Base-by-base conservation (phyloP, 2,329 filamentous ascomycete species). In the Cadophora gregata region DNA sequence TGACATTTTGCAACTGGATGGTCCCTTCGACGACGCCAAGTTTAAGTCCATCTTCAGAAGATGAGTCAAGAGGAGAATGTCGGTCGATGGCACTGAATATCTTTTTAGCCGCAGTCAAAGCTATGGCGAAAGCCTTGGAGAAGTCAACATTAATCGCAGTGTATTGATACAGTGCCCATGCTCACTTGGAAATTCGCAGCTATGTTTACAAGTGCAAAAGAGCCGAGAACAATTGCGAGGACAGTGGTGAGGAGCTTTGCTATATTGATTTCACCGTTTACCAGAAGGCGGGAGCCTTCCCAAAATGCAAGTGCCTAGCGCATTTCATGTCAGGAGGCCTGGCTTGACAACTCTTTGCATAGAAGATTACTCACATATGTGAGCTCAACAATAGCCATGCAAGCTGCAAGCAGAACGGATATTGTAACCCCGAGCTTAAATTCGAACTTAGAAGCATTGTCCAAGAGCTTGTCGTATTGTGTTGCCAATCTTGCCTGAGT, bases 41-140 rank as follows among this genome's bases (percentile, higher is more conserved):
- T 78, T 67, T 12, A 79, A 66, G 9, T 78, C 74, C 8, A 69
- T 86, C 82, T n/a, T 94, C 94, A 12, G 84, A 81, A 1, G 89
- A 84, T 4, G 85, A 86, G 75, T 97, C 91, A 48, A 97, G 83
- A 0, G 93, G 92, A 0, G 94, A 97, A 1, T 81, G 74, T 62
- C 95, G 90, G 78, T 97, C 93, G 72, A 98, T 97, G 1, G 93
- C 97, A 76, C 88, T 90, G 81, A 90, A 97, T 68, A 97, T 96
- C 81, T 97, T 97, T 65, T 87, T 86, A 1, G 92, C 93, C 2
- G 95, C 93, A 36, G 92, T 91, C 4, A 95, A 81, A 51, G 89
- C 92, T 16, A 88, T 91, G 3, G 89, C 91, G 73, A 97, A 97
- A 25, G 94, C 91, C 77, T 42, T 16, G 10, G 10, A 42, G 38